Evolutionary conservation across 495 filamentous ascomycete genomes (phyloP), one percentile per base, ranked within the genome.

Genomic region (Talaromyces ruber): DNA sequence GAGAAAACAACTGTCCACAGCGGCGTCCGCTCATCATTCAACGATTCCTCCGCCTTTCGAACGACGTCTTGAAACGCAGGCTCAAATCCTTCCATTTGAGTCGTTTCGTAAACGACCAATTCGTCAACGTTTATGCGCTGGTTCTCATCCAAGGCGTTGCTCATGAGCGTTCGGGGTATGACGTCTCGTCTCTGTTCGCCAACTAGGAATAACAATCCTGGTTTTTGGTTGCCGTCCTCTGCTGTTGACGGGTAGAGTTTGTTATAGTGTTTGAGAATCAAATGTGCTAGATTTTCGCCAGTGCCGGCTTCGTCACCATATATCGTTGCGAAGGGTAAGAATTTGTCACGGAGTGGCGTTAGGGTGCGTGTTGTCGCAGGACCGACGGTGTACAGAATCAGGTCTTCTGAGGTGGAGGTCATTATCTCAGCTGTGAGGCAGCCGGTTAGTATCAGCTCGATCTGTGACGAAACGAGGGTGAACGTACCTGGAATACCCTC

Each of bases 1-100:
- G 93, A 97, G 67, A 99, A 99, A 7, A 98, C 88, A 12, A 97
- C 90, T 1, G 93, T 86, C 93, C 94, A 98, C 65, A 88, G 16
- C 21, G 51, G 51, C 12, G 21, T n/a, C 4, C 51, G 24, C 0
- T 14, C 22, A 28, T 79, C 43, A 32, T 30, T 21, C 59, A 47
- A 6, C 58, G 25, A 8, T 85, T 54, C 18, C 14, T 56, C 59
- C 26, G 12, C 22, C 34, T 57, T 28, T 4, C 50, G 30, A 83
- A 75, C 9, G 78, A 56, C 67, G 8, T 61, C 62, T 18, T 64
- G 67, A 65, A 97, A 96, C 60, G 88, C 78, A 0, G 76, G 66
- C 61, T 83, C 80, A 67, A 98, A 98, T 11, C 81, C 83, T 28
- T 79, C 80, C 82, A 90, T 87, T 43, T 92, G 90, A 0, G 83